Percentiles rank a stretch among this genome's conserved stretches.
Evolutionary conservation across 495 filamentous ascomycete species (phyloP).

Genomic region (Penicillium cinerascens): DNA sequence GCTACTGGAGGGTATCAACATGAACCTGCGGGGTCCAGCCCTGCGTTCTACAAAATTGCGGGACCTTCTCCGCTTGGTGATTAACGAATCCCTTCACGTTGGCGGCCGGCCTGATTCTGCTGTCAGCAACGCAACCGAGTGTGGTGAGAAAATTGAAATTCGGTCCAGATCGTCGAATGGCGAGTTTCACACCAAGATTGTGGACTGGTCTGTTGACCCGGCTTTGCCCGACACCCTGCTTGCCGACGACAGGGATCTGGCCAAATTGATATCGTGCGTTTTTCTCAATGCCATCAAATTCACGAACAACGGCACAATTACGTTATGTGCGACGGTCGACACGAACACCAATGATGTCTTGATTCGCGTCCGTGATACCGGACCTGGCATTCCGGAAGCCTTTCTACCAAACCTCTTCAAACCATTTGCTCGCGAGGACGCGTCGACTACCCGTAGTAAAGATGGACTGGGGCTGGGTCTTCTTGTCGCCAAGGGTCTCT

Average conservation of each 20-base stretch:
- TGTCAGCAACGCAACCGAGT: slow-evolving; percentile 53
- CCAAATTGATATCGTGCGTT: slow-evolving; percentile 70
- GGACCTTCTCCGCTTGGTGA: slow-evolving; percentile 62
- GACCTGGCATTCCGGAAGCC: slow-evolving; percentile 66
- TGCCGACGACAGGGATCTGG: slow-evolving; percentile 68
- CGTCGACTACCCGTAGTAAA: slow-evolving; percentile 65
- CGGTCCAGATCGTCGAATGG: slow-evolving; percentile 57
- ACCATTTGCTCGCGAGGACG: slow-evolving; percentile 69
- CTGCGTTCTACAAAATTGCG: slow-evolving; percentile 60
- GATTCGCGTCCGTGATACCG: slow-evolving; percentile 65
- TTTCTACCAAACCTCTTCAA: slow-evolving; percentile 73
- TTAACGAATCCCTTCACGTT: slow-evolving; percentile 67
- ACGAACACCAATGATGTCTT: slow-evolving; percentile 52
- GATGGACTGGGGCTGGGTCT: slow-evolving; percentile 74
- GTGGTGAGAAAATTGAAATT: slow-evolving; percentile 68
- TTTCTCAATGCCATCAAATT: slow-evolving; percentile 81
- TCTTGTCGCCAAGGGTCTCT: slow-evolving; percentile 72
- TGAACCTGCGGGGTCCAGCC: slow-evolving; percentile 36
- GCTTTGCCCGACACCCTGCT: slow-evolving; percentile 64
- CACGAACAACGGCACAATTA: slow-evolving; percentile 66
- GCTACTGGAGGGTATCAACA: slow-evolving; percentile 44
- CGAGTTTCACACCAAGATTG: slow-evolving; percentile 53
- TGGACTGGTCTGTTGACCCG: slow-evolving; percentile 65
- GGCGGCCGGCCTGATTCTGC: slow-evolving; percentile 73
- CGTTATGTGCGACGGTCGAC: slow-evolving; percentile 52